These are phyloP conservation scores for Blastocystis sp. DNA, from an alignment of 352 stramenopile genomes.

Conservation along the genomic window DNA sequence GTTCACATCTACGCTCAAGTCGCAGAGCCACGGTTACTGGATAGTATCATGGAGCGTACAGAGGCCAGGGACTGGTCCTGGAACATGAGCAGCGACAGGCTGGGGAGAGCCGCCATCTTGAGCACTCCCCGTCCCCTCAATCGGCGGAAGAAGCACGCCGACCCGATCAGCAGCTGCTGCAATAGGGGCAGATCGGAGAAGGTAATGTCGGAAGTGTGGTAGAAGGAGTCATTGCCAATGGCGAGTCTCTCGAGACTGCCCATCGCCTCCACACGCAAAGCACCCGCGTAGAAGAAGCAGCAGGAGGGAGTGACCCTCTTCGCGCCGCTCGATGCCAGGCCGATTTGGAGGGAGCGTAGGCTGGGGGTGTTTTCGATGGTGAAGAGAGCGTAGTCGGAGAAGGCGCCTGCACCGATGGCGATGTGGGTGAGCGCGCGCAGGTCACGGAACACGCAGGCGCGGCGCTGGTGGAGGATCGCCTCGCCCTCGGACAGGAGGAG, in stretches of 20 bases:
- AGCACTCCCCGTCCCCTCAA: neutral
- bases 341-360: neutral
- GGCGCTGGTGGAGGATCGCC: neutral
- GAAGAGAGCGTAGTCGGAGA: constrained; percentile 33
- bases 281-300: constrained; percentile 40
- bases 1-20: neutral
- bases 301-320: neutral
- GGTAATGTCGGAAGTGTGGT: neutral
- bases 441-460: neutral
- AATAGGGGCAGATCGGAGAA: neutral
- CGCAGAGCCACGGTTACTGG: neutral
- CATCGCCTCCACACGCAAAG: neutral
- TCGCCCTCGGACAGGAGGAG: constrained; percentile 22
- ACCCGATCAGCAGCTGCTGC: neutral
- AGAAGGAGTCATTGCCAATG: constrained; percentile 23
- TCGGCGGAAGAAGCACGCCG: constrained; percentile 12
- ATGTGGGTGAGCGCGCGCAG: neutral
- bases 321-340: neutral
- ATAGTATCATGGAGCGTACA: neutral
- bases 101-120: neutral
- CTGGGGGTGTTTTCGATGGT: neutral
- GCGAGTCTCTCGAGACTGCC: neutral
- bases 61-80: constrained; percentile 15
- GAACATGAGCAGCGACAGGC: neutral
- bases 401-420: constrained; percentile 1